Evolutionary conservation across 345 rosid genomes (phyloP).

Genomic region (Psidium friedrichsthalianum): DNA sequence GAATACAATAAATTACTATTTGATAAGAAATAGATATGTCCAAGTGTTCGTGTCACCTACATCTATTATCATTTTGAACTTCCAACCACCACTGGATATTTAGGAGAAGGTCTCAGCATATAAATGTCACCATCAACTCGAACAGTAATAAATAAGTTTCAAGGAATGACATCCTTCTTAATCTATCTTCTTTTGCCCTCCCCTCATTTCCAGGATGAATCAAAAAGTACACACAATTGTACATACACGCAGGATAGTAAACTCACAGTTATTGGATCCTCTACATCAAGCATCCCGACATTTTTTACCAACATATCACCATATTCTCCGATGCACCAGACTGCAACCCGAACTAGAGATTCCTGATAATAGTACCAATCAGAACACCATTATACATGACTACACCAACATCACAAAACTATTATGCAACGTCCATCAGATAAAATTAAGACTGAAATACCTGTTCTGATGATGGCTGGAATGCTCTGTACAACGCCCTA

Average conservation of each 20-base stretch:
- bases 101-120: not conserved
- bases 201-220: not conserved
- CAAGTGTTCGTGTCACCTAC: not conserved
- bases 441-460: slow-evolving; percentile 16
- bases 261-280: slow-evolving; percentile 87
- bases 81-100: not conserved
- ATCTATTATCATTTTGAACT: not conserved
- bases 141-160: not conserved
- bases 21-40: not conserved
- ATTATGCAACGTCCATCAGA: not conserved
- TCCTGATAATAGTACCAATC: slow-evolving; percentile 39
- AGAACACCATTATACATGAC: not conserved
- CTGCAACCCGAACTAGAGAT: slow-evolving; percentile 88
- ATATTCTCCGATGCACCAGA: slow-evolving; percentile 99
- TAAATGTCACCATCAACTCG: not conserved
- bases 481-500: slow-evolving; percentile 76
- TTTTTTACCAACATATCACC: slow-evolving; percentile 91
- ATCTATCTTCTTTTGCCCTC: not conserved
- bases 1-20: not conserved
- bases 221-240: not conserved
- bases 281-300: slow-evolving; percentile 76
- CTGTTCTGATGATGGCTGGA: slow-evolving; percentile 75
- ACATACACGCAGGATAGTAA: slow-evolving; percentile 2
- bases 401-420: not conserved
- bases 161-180: not conserved